Base-by-base conservation (phyloP, 805 yeast genomes). In the Ogataea ganodermae region DNA sequence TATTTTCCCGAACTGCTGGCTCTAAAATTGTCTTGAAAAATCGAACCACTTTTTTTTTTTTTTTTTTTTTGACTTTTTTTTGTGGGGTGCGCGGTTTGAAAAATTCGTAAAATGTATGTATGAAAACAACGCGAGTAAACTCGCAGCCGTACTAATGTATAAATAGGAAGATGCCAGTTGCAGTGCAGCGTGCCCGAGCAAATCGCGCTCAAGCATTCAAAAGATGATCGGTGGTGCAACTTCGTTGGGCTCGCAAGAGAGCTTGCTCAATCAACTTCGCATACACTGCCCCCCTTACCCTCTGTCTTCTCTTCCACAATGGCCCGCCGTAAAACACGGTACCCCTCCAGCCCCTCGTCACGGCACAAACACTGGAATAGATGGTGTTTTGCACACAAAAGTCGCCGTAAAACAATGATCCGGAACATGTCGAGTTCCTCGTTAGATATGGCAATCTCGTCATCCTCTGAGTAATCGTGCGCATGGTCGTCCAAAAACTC, bases 371-470 rank as follows among this genome's bases (percentile, higher is more conserved):
- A 63, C 39, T 55, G 62, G 39, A 61, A 51, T 24, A 57, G 45
- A 20, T 60, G 57, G 42, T 64, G 67, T 28, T 55, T 59, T 6
- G 67, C 61, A 48, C 66, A 63, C 20, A 48, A 40, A 4, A 62
- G 44, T 28, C 55, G 49, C 22, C 52, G 37, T 32, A 60, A 38
- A 3, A 51, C 51, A 3, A 52, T 47, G 18, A 62, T 56, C 31
- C 53, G 60, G 49, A 62, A 62, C 60, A 60, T 53, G 31, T 59
- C 53, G 14, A 62, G 43, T 44, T 62, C 67, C 22, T 60, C 57
- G 12, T 45, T 48, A 1, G 64, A 49, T 13, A 62, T 49, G 23
- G 48, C 50, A n/a, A 50, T 41, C 10, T 49, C 56, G 22, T 50
- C 48, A 13, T 38, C 53, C 13, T 43, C 52, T 3, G 28, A 42